A percentile compares a stretch with the other conserved stretches of the same genome.
Evolutionary conservation across 805 yeast species (phyloP).

Genomic region (Lachancea cidri): DNA sequence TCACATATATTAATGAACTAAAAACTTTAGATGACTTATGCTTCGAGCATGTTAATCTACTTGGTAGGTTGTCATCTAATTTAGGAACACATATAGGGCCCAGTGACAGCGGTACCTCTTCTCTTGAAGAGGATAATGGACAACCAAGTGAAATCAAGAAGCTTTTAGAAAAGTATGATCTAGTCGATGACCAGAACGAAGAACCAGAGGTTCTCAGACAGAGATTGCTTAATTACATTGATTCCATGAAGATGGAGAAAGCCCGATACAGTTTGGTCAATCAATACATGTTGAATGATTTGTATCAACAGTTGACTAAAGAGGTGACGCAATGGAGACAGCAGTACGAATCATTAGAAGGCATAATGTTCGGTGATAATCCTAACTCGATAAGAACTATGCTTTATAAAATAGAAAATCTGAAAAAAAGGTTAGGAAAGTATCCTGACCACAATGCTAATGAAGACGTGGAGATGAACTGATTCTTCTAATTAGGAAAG

Average conservation of each 20-base stretch:
- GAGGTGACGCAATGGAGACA: slow-evolving; percentile 30
- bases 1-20: slow-evolving; percentile 6
- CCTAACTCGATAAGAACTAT: slow-evolving; percentile 26
- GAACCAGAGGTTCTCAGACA: slow-evolving; percentile 13
- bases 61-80: slow-evolving; percentile 27
- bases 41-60: slow-evolving; percentile 22
- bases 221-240: slow-evolving; percentile 21
- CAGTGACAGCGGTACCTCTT: slow-evolving; percentile 10
- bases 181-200: slow-evolving; percentile 10
- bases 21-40: slow-evolving; percentile 3
- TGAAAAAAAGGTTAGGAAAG: slow-evolving; percentile 18
- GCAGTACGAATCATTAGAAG: slow-evolving; percentile 29
- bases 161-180: slow-evolving; percentile 15
- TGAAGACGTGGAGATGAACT: too few relatives aligned
- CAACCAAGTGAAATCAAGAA: slow-evolving; percentile 11
- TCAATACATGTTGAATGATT: slow-evolving; percentile 22
- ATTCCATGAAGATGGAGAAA: slow-evolving; percentile 27
- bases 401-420: slow-evolving; percentile 22
- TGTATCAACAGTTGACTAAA: slow-evolving; percentile 17
- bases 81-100: slow-evolving; percentile 24
- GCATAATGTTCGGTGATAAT: slow-evolving; percentile 29
- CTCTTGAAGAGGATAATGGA: neutral
- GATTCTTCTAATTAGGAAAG: too few relatives aligned
- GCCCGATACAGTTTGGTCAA: slow-evolving; percentile 30
- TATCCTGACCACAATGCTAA: too few relatives aligned